Conservation (phyloP, 306 rosid genomes). For the Cicer yamashitae region DNA sequence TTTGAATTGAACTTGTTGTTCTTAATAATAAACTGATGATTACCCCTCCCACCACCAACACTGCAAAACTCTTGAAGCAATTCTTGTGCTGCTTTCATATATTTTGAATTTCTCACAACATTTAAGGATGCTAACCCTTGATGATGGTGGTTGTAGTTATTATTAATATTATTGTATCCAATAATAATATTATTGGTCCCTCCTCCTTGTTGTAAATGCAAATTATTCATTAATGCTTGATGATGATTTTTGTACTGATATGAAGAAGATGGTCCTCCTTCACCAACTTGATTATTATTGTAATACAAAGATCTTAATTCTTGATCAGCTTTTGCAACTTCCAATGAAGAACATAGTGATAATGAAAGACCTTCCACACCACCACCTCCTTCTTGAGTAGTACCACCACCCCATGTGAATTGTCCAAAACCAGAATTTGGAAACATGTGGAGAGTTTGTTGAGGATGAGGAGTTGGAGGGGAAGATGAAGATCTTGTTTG, state of each 20-base stretch:
- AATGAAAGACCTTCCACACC: conserved; percentile 70
- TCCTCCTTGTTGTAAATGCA: conserved; percentile 45
- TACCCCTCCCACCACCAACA: conserved; percentile 65
- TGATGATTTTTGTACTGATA: conserved; percentile 54
- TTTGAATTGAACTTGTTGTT: conserved; percentile 65
- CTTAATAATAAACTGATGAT: conserved; percentile 56
- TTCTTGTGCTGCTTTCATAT: conserved; percentile 78
- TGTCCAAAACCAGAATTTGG: conserved; percentile 61
- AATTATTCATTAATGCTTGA: conserved; percentile 49
- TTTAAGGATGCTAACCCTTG: conserved; percentile 46
- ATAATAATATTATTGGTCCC: conserved; percentile 34
- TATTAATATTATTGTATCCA: conserved; percentile 11
- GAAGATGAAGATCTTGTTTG: conserved; percentile 75
- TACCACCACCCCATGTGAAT: conserved; percentile 60
- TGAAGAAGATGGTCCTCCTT: conserved; percentile 44
- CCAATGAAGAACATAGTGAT: conserved; percentile 69
- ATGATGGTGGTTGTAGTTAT: conserved; percentile 31
- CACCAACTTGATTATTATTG: conserved; percentile 44
- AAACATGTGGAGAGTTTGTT: conserved; percentile 66
- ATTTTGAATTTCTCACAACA: conserved; percentile 76
- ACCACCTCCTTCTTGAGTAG: conserved; percentile 51
- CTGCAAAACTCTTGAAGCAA: conserved; percentile 86
- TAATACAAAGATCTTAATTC: conserved; percentile 62
- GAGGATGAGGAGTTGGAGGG: conserved; percentile 35
- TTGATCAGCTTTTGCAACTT: conserved; percentile 78